Base-by-base conservation (phyloP, 2,329 filamentous ascomycete genomes). In the Berkeleyomyces basicola region DNA sequence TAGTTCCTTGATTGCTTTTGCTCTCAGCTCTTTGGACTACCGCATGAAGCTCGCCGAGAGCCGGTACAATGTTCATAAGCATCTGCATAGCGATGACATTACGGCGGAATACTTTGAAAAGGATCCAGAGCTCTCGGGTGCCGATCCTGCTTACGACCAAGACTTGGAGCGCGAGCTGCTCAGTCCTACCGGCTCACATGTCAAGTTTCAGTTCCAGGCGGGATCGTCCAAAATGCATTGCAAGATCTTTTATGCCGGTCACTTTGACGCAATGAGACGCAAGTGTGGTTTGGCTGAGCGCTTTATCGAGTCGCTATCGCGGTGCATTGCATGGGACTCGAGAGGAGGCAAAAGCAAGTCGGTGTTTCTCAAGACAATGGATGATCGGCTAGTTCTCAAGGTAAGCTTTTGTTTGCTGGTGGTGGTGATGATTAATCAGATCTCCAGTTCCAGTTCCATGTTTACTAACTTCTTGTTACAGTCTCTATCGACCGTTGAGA, bases 291-390 rank as follows among this genome's bases (percentile, higher is more conserved):
- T 96, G 7, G 85, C 90, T 1, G 91, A 97, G 70, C 87, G 93
- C 43, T 95, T 99, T 67, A 85, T 97, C 36, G 93, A 99, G 71
- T 96, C 91, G 1, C 77, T 99, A 31, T 97, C 93, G 6, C 84
- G 93, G 23, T 99, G 95, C 74, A 81, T 95, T 23, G 96, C 97
- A 72, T 99, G 92, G 88, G 93, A 99, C 74, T 96, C 90, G 2
- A 95, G 95, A 71, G 95, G 93, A 33, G 93, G 93, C 67, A 99
- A 99, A 75, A 96, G 92, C 1, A 96, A 96, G 71, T 96, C 91
- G 0, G 85, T 99, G 3, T 99, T 99, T 72, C 76, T 99, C 67
- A 99, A 97, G 75, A 99, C 93, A 0, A 78, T 96, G 31, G 93
- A 99, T 72, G 91, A 96, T 70, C 85, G 93, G 43, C 86, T 99